These are phyloP conservation scores for Xylariaceae sp. DNA, from an alignment of 2,329 filamentous ascomycete species.

Conservation along the genomic window DNA sequence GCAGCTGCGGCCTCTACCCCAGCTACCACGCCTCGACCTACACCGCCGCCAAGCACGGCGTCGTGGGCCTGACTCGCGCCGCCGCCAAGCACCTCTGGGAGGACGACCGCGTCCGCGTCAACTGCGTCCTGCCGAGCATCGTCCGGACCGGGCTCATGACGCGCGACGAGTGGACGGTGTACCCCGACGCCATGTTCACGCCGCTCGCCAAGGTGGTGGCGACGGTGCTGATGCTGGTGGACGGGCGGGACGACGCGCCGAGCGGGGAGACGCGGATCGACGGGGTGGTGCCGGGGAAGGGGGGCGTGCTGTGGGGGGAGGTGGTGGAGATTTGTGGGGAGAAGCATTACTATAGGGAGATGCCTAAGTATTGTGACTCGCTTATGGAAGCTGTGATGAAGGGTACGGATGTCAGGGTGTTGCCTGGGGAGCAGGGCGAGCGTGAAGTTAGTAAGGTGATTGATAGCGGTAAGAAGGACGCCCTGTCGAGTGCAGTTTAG, in stretches of 20 bases:
- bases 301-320: conserved; percentile 1
- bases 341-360: conserved; percentile 1
- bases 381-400: neutral
- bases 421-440: neutral
- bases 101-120: conserved; percentile 25
- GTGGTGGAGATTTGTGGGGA: neutral
- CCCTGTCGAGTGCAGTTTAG: neutral
- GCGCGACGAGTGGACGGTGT: conserved; percentile 23
- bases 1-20: conserved; percentile 26
- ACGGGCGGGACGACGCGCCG: conserved; percentile 8
- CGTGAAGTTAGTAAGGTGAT: conserved; percentile 1
- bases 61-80: conserved; percentile 30
- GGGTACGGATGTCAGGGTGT: neutral
- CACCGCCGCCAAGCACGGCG: conserved; percentile 28
- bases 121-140: conserved; percentile 29
- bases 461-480: neutral
- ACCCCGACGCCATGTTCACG: conserved; percentile 27
- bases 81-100: conserved; percentile 22
- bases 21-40: conserved; percentile 28
- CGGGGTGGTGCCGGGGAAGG: neutral
- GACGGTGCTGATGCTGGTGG: conserved; percentile 23
- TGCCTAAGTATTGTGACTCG: neutral
- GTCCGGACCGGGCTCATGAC: conserved; percentile 28
- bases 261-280: conserved; percentile 2
- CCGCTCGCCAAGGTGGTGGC: conserved; percentile 24